phyloP scores from a whole-genome alignment of 176 grass and related monocot genomes.

The Oryza meyeriana region DNA sequence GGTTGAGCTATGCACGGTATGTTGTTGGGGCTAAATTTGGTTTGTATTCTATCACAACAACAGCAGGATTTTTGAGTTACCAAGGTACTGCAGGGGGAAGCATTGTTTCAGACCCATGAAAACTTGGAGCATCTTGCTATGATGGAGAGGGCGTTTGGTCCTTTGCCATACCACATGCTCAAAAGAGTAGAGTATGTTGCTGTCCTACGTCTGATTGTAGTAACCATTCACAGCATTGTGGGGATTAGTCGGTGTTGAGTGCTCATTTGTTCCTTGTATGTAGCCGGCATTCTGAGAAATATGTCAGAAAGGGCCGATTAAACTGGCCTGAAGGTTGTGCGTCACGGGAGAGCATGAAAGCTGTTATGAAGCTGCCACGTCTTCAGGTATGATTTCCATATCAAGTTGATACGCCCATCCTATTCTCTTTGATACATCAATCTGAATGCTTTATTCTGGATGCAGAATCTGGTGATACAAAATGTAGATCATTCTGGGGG shows the following conservation, averaged over 20 bases:
- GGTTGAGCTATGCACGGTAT: slow-evolving; percentile 95
- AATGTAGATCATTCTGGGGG: slow-evolving; percentile 52
- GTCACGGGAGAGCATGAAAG: slow-evolving; percentile 81
- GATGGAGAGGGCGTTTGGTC: slow-evolving; percentile 66
- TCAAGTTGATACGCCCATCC: neutral
- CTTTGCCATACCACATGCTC: slow-evolving; percentile 52
- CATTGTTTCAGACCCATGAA: slow-evolving; percentile 70
- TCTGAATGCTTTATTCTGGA: neutral
- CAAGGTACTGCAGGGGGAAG: slow-evolving; percentile 46
- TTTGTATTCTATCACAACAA: neutral
- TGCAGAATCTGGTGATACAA: slow-evolving; percentile 78
- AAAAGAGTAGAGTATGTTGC: slow-evolving; percentile 57
- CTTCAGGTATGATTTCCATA: slow-evolving; percentile 51
- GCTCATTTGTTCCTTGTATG: slow-evolving; percentile 39
- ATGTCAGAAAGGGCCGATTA: slow-evolving; percentile 70
- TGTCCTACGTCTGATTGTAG: neutral
- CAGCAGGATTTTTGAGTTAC: slow-evolving; percentile 22
- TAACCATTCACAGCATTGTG: slow-evolving; percentile 22
- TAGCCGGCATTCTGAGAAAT: slow-evolving; percentile 73
- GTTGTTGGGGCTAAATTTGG: slow-evolving; percentile 25
- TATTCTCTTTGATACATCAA: neutral
- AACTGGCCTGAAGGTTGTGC: slow-evolving; percentile 87
- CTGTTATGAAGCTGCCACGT: slow-evolving; percentile 61
- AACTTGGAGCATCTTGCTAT: slow-evolving; percentile 70
- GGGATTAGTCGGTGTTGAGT: neutral